Evolutionary conservation across 2,329 filamentous ascomycete species (phyloP), one percentile per base, ranked within the genome.

Genomic region (Colletotrichum nymphaeae): DNA sequence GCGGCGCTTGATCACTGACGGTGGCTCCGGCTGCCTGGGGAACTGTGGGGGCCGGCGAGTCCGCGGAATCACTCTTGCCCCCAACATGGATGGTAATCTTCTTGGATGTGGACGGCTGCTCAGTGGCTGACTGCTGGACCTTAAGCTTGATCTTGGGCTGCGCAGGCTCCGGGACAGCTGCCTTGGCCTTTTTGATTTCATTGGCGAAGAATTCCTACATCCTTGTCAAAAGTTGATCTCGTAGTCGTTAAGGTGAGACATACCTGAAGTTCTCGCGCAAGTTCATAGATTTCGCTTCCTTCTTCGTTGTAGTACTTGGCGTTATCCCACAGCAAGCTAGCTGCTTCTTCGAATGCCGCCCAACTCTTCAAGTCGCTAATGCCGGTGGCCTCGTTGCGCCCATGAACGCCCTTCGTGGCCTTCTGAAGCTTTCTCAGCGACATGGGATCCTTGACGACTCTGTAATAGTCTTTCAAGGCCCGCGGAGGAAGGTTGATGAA

Each of bases 281-380:
- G 86, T 26, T 90, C 87, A 75, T 92, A 94, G 64, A 98, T 95
- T 19, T 95, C 93, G 78, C 95, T 98, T 4, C 93, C 94, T 79
- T 98, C 95, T 81, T 98, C 94, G 77, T 98, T 98, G 86, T 96
- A 98, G 72, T 93, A 93, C 78, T 92, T 93, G 0, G 95, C 95
- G 81, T 98, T 98, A 62, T 88, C 89, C 95, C 95, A 98, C 56
- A 98, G 91, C 65, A 94, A 88, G 78, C 92, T 93, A 14, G 94
- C 88, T 78, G 94, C 93, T 67, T 95, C 92, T 80, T 95, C 94
- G 76, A 98, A 94, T 1, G 91, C 88, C 69, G 91, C 88, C 95
- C 95, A 98, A 63, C 86, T 93, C 81, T 94, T 95, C 83, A 95
- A 94, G 60, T 95, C 91, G 62, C 87, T 91, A 5, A 87, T 78